These are phyloP conservation scores for Colletotrichum spinosum DNA, from an alignment of 2,329 filamentous ascomycete species.

Conservation along the genomic window DNA sequence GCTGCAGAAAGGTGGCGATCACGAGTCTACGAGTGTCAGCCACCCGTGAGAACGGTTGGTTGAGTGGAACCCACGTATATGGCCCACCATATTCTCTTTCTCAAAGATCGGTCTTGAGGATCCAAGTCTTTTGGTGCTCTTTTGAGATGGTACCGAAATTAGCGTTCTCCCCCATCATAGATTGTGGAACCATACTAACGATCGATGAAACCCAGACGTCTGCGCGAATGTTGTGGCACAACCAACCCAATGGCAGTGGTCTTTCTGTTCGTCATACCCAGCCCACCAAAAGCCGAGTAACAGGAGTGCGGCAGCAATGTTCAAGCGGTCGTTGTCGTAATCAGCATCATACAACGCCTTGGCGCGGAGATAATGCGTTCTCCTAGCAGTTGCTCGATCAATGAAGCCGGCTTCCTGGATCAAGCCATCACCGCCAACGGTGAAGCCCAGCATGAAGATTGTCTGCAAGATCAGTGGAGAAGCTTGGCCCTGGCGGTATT, in stretches of 20 bases:
- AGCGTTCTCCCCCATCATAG: background rate
- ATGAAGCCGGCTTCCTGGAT: slow-evolving; percentile 20
- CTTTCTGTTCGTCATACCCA: slow-evolving; percentile 25
- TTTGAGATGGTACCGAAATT: background rate
- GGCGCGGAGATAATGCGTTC: slow-evolving; percentile 18
- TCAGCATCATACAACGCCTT: slow-evolving; percentile 34
- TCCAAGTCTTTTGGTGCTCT: background rate
- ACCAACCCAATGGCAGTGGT: slow-evolving; percentile 27
- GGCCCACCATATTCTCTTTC: slow-evolving; percentile 25
- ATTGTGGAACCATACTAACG: background rate
- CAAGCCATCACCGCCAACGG: slow-evolving; percentile 16
- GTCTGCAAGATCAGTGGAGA: slow-evolving; percentile 18
- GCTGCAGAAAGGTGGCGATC: slow-evolving; percentile 51
- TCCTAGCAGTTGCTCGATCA: slow-evolving; percentile 16
- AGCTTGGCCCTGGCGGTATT: slow-evolving; percentile 11
- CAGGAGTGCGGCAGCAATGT: slow-evolving; percentile 13
- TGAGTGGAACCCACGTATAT: slow-evolving; percentile 15
- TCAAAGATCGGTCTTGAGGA: slow-evolving; percentile 1
- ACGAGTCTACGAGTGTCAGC: slow-evolving; percentile 33
- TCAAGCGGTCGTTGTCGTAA: slow-evolving; percentile 18
- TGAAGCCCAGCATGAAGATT: slow-evolving; percentile 14
- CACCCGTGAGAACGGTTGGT: background rate
- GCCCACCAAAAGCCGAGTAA: slow-evolving; percentile 33
- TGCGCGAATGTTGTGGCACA: slow-evolving; percentile 31
- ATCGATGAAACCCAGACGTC: slow-evolving; percentile 28